Base-by-base conservation (phyloP, 345 rosid species). In the Hirschfeldia incana region DNA sequence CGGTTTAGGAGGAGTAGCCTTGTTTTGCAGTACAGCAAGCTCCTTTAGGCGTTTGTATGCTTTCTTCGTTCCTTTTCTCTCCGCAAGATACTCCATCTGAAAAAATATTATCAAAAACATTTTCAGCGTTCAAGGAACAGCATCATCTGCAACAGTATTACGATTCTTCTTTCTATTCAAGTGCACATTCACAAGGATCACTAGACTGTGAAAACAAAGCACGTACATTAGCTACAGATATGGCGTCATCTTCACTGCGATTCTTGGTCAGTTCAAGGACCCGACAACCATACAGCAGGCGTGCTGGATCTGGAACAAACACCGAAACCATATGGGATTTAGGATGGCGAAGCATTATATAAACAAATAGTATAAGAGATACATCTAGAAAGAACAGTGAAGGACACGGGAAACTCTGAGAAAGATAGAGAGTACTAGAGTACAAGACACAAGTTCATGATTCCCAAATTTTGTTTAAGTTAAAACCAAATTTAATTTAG, bases 251-350 rank as follows among this genome's bases (percentile, higher is more conserved):
- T 79, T 89, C 94, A 2, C 71, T 42, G 70, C 99, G 98, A 10
- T 87, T 85, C 77, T 90, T 87, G 72, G 87, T 93, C 88, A 95
- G 76, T 80, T 89, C 86, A 76, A 93, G 89, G 44, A 95, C 91
- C 13, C 96, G 97, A 64, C 79, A 78, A 67, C 89, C 96, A 65
- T 85, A 93, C 7, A 88, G 53, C 7, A 88, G 53, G 51, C 96
- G 96, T 15, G 97, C 96, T 11, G 91, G 93, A 78, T 93, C 93
- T 4, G 95, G 96, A 17, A 89, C 77, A 76, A 86, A 90, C 42
- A 80, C 81, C 36, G 83, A 73, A 55, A 89, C 82, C 89, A 98
- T 95, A 26, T 0, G 21, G 21, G 21, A 21, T 21, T 21, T 21
- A 70, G 83, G 69, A 77, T 29, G 68, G 66, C 17, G 36, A 27